Percentiles rank a stretch among this genome's conserved stretches.
phyloP scores from a whole-genome alignment of 2,329 filamentous ascomycete genomes.

The Phyllosticta ampelicida region DNA sequence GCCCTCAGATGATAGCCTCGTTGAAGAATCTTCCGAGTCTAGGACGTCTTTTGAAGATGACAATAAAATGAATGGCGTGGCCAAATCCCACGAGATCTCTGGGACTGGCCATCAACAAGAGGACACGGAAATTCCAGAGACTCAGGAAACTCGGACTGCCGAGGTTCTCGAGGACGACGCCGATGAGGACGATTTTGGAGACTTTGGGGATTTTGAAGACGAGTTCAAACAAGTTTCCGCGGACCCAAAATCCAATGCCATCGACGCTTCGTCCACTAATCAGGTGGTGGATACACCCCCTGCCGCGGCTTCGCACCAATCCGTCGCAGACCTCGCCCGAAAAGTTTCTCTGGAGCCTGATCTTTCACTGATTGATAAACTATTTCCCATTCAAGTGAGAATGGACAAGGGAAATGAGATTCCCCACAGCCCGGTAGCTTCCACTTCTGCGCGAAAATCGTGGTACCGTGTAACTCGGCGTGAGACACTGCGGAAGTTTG shows the following conservation, averaged over 20 bases:
- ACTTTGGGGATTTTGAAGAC: constrained; percentile 15
- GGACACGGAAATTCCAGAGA: background rate
- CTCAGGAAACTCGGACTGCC: background rate
- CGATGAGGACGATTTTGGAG: constrained; percentile 15
- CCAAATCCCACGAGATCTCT: background rate
- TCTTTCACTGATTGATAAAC: constrained; percentile 15
- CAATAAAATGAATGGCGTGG: background rate
- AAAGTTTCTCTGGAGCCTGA: constrained; percentile 14
- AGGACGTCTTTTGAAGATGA: constrained; percentile 28
- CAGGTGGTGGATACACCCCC: background rate
- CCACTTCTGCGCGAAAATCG: constrained; percentile 26
- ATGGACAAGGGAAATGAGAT: constrained; percentile 13
- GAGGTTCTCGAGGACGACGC: background rate
- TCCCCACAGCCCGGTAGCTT: constrained; percentile 22
- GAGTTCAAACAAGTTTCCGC: constrained; percentile 8
- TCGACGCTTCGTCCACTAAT: background rate
- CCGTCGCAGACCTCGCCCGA: background rate
- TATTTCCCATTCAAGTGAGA: constrained; percentile 17
- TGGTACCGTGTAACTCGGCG: constrained; percentile 31
- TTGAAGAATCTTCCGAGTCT: constrained; percentile 21
- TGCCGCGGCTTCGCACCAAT: background rate
- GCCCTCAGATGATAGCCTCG: constrained; percentile 25
- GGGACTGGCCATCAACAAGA: background rate
- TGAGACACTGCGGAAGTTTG: constrained; percentile 29
- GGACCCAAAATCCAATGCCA: background rate